Percentiles rank a stretch among this genome's conserved stretches.
These are phyloP conservation scores for Nemophila menziesii DNA, from an alignment of 257 asterid genomes.

Conservation along the genomic window DNA sequence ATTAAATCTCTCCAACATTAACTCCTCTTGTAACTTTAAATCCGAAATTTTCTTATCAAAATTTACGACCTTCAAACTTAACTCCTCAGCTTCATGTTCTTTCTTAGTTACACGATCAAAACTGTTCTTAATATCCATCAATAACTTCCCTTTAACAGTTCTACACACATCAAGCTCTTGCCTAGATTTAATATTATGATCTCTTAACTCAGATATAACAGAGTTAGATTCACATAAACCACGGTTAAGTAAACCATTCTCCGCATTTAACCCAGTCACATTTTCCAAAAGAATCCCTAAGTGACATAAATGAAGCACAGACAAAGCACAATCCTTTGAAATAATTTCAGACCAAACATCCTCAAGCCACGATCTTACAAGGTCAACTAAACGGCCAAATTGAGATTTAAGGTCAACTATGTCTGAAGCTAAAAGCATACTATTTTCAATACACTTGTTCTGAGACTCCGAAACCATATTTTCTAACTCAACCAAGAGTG, in stretches of 20 bases:
- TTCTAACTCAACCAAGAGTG: conserved; percentile 51
- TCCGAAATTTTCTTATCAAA: conserved; percentile 63
- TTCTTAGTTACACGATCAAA: conserved; percentile 60
- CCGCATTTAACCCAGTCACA: conserved; percentile 69
- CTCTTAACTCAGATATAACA: conserved; percentile 56
- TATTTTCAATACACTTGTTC: conserved; percentile 34
- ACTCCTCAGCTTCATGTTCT: conserved; percentile 62
- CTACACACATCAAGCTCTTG: conserved; percentile 82
- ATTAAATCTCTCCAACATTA: conserved; percentile 67
- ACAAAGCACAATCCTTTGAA: conserved; percentile 68
- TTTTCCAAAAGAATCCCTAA: conserved; percentile 82
- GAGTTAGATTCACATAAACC: conserved; percentile 70
- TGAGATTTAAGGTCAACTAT: conserved; percentile 40
- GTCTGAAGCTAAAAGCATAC: conserved; percentile 35
- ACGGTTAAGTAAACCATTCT: conserved; percentile 72
- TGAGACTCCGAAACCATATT: conserved; percentile 39
- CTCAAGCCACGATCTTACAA: conserved; percentile 55
- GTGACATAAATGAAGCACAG: conserved; percentile 87
- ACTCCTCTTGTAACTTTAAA: conserved; percentile 67
- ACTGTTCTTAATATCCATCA: conserved; percentile 58
- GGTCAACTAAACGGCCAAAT: conserved; percentile 35
- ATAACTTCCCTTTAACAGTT: conserved; percentile 59
- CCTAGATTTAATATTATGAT: conserved; percentile 52
- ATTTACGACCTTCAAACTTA: conserved; percentile 42
- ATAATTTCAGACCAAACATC: conserved; percentile 89